Evolutionary conservation across 345 rosid genomes (phyloP), one percentile per base, ranked within the genome.

Genomic region (Hibiscus mutabilis): DNA sequence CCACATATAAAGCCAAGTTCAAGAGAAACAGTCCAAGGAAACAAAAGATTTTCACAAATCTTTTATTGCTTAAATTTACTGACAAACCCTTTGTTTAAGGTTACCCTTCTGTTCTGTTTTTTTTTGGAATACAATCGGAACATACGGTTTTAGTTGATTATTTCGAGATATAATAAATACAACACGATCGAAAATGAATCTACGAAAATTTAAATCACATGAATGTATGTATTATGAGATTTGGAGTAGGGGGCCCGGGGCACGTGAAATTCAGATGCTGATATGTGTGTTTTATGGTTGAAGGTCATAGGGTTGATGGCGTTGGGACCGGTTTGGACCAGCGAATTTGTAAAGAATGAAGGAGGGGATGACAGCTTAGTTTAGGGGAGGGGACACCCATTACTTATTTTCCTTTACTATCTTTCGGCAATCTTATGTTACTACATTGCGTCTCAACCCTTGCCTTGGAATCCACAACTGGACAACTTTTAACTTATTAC

Each of bases 41-140:
- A 91, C 79, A 82, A 84, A 89, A 89, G 96, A 88, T 91, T 84
- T 67, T 73, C 79, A 78, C 87, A 83, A 78, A 91, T 93, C 97
- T 91, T 86, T 79, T 77, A 82, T 58, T 77, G 75, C 57, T 60
- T 70, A 80, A 70, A 74, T 69, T 18, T 70, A 65, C 76, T 4
- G 35, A 56, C 76, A 80, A 75, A 70, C 82, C 73, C 51, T n/a
- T 64, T 71, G 72, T n/a, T 52, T 77, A 76, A 78, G 77, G 79
- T 76, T 73, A 76, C 5, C 31, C 12, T 31, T 31, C 22, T 65
- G 2, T 53, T 74, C 77, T 75, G 77, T 64, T 81, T 74, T 40
- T 29, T 27, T 27, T 29, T 2, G 4, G 4, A 3, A 35, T 35
- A 35, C 42, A 7, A 37, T 8, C 35, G 0, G 35, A 33, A 33